Evolutionary conservation across 768 basidiomycete species (phyloP).

Genomic region (Boletus sp.): DNA sequence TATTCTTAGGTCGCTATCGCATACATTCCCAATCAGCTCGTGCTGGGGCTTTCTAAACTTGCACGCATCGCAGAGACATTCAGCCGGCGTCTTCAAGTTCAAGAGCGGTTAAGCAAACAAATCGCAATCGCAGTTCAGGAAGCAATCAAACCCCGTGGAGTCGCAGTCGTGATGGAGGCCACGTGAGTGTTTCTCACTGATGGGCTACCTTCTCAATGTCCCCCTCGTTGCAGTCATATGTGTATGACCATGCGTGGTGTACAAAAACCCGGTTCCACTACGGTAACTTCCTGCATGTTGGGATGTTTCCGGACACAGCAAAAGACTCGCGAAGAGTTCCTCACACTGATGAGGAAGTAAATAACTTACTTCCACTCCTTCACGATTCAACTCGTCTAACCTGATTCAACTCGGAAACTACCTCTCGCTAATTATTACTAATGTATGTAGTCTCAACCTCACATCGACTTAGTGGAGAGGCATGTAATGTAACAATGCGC

Average conservation of each 20-base stretch:
- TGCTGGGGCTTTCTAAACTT: slow-evolving; percentile 93
- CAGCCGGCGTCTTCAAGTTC: slow-evolving; percentile 92
- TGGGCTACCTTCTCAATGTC: slow-evolving; percentile 10
- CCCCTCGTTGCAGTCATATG: slow-evolving; percentile 62
- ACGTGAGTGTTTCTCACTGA: slow-evolving; percentile 58
- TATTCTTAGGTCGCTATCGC: slow-evolving; percentile 85
- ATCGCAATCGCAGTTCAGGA: slow-evolving; percentile 98
- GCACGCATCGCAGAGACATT: slow-evolving; percentile 98
- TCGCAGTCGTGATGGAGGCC: slow-evolving; percentile 99
- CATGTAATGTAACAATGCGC: slow-evolving; percentile 18
- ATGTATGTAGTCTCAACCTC: slow-evolving; percentile 13
- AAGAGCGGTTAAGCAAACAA: slow-evolving; percentile 96
- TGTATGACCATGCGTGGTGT: slow-evolving; percentile 99
- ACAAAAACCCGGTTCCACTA: slow-evolving; percentile 95
- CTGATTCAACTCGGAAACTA: slow-evolving; percentile 35
- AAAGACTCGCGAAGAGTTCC: slow-evolving; percentile 97
- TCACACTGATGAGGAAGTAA: slow-evolving; percentile 70
- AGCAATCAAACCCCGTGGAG: slow-evolving; percentile 95
- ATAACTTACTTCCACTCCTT: background rate
- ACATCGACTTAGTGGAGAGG: slow-evolving; percentile 9
- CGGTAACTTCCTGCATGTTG: slow-evolving; percentile 96
- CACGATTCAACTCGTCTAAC: slow-evolving; percentile 51
- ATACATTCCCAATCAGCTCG: slow-evolving; percentile 94
- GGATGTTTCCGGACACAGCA: slow-evolving; percentile 98
- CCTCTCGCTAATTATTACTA: slow-evolving; percentile 25